Evolutionary conservation across 2,329 filamentous ascomycete species (phyloP), one percentile per base, ranked within the genome.

Genomic region (Cordyceps cateniannulata): DNA sequence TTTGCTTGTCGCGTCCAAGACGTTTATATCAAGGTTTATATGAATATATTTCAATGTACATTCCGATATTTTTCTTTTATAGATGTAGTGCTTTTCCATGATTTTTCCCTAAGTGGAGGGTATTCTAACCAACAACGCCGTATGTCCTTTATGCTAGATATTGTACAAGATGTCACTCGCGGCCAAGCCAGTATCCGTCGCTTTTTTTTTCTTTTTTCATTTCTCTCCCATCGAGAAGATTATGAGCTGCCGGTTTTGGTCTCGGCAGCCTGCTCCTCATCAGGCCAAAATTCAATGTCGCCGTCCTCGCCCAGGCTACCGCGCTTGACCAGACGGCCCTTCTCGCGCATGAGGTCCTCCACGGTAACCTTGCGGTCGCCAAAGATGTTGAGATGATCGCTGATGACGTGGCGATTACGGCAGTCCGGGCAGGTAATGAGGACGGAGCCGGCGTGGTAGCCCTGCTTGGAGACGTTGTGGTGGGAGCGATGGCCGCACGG

Each of bases 211-310:
- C 3, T 45, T 42, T 14, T 5, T 8, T 22, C 22, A 5, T 24
- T 16, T 5, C 8, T 18, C 29, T 45, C 32, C 32, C 4, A 9
- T 14, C 4, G n/a, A n/a, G n/a, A 12, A 12, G 56, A n/a, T 66
- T 24, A 61, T 29, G 60, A 58, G 49, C 60, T 62, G 7, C 50
- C 64, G 20, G 66, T 63, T 29, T 65, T 65, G 38, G 63, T 59
- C 48, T 67, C 63, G 54, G 66, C 54, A 55, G 71, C 63, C 53
- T 58, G 27, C 35, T 62, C 75, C 18, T 86, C 85, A 65, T 96
- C 90, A 32, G 90, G 88, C 88, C 92, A 96, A 67, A 97, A 95
- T 73, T 98, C 93, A 52, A 97, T 77, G 71, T 96, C 90, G n/a
- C 91, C 91, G 66, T 93, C 87, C 65, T 86, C 84, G 56, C 88